Conservation (phyloP, 164 flowering plant species). For the Vitis cinerea region DNA sequence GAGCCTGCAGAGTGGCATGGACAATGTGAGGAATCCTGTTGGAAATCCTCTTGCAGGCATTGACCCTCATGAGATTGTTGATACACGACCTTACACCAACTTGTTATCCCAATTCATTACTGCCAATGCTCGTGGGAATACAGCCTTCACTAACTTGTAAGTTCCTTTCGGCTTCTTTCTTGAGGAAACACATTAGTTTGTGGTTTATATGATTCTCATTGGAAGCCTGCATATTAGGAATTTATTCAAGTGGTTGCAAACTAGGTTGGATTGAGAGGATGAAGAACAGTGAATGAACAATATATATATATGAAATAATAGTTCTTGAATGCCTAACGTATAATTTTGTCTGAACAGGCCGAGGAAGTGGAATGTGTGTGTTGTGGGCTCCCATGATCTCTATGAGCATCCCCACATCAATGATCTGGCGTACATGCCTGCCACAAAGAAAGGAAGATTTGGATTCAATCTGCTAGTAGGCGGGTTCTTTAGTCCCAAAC, state of each 20-base stretch:
- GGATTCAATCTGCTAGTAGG: slow-evolving; percentile 96
- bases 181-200: not conserved
- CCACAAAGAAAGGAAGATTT: slow-evolving; percentile 69
- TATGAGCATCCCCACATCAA: slow-evolving; percentile 98
- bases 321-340: too few species aligned
- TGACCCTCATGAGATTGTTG: slow-evolving; percentile 82
- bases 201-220: not conserved
- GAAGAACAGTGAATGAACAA: too few species aligned
- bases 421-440: slow-evolving; percentile 98
- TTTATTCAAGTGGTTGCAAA: not conserved
- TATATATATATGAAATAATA: too few species aligned
- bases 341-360: slow-evolving; percentile 53
- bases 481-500: slow-evolving; percentile 89
- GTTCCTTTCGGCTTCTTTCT: slow-evolving; percentile 13
- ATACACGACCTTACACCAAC: slow-evolving; percentile 81
- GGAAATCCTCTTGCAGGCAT: slow-evolving; percentile 96
- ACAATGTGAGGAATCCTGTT: slow-evolving; percentile 93
- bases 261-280: too few species aligned
- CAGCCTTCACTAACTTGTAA: slow-evolving; percentile 74
- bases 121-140: slow-evolving; percentile 74
- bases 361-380: slow-evolving; percentile 96
- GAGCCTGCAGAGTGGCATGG: slow-evolving; percentile 98
- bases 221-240: not conserved
- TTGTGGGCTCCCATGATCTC: slow-evolving; percentile 91
- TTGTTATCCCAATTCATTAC: slow-evolving; percentile 76